Evolutionary conservation across 1,284 basidiomycete genomes (phyloP).

Genomic region (Sanguinoderma infundibulare): DNA sequence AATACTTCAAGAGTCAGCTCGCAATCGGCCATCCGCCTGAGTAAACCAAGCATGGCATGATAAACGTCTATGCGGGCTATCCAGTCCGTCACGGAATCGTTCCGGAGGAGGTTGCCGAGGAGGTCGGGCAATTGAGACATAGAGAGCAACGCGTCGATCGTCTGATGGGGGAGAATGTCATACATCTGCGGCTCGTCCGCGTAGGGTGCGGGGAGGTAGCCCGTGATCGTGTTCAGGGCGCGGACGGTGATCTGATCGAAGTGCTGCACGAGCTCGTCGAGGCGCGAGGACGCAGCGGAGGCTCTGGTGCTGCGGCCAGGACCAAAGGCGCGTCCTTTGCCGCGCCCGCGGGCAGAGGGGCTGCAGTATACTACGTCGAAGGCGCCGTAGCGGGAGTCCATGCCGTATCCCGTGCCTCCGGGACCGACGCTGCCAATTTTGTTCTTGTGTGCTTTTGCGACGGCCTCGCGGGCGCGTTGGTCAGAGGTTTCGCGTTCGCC

Average conservation of each 20-base stretch:
- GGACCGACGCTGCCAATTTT: slow-evolving; percentile 44
- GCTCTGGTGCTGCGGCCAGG: slow-evolving; percentile 18
- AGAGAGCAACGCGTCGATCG: slow-evolving; percentile 45
- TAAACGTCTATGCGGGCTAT: slow-evolving; percentile 50
- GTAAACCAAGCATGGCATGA: slow-evolving; percentile 49
- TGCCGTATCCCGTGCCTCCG: slow-evolving; percentile 53
- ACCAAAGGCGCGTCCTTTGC: slow-evolving; percentile 5
- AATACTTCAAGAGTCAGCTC: slow-evolving; percentile 49
- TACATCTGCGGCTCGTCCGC: slow-evolving; percentile 44
- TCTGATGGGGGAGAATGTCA: slow-evolving; percentile 54
- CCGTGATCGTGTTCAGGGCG: slow-evolving; percentile 43
- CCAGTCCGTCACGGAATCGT: slow-evolving; percentile 61
- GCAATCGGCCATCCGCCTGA: slow-evolving; percentile 54
- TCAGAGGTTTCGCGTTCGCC: slow-evolving; percentile 44
- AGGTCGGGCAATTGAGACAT: slow-evolving; percentile 52
- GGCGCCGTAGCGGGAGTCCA: slow-evolving; percentile 12
- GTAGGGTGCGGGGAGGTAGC: slow-evolving; percentile 51
- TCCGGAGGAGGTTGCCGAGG: slow-evolving; percentile 51
- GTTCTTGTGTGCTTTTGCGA: slow-evolving; percentile 32
- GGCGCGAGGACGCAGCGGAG: background rate
- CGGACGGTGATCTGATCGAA: slow-evolving; percentile 49
- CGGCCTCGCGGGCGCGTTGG: slow-evolving; percentile 40
- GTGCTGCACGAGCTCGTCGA: slow-evolving; percentile 29
- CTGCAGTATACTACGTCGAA: background rate
- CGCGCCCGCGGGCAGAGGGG: background rate